Percentiles rank a stretch among this genome's conserved stretches.
phyloP scores from a whole-genome alignment of 108 stramenopile genomes.

The Pseudonitzschia multiseries region DNA sequence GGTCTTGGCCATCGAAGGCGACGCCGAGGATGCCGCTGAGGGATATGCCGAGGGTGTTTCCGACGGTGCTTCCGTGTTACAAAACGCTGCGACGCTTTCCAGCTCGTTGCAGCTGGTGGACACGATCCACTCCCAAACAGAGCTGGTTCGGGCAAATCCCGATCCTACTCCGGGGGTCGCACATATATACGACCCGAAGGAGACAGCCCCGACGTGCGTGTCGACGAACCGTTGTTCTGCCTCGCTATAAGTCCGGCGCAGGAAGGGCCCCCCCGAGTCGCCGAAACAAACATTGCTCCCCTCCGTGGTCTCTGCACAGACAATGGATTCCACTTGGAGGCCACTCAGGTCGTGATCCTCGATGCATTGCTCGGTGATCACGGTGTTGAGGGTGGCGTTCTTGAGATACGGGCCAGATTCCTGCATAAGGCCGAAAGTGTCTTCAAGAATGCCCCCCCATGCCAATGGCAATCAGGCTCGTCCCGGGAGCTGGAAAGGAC shows the following conservation, averaged over 20 bases:
- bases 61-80: not conserved
- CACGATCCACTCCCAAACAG: slow-evolving; percentile 49
- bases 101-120: slow-evolving; percentile 39
- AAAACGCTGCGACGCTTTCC: slow-evolving; percentile 4
- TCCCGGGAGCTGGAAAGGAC: not conserved
- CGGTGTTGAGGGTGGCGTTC: not conserved
- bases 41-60: too few relatives aligned
- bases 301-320: slow-evolving; percentile 14
- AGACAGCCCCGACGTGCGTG: slow-evolving; percentile 15
- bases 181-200: slow-evolving; percentile 24
- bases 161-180: slow-evolving; percentile 26
- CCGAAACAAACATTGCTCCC: slow-evolving; percentile 46
- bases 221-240: not conserved
- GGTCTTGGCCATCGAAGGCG: too few relatives aligned
- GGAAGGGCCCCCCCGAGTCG: slow-evolving; percentile 53
- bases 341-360: not conserved
- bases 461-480: not conserved
- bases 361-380: not conserved
- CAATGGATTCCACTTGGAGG: not conserved
- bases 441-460: not conserved
- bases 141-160: slow-evolving; percentile 52
- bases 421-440: too few relatives aligned
- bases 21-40: too few relatives aligned
- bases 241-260: slow-evolving; percentile 16
- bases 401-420: not conserved